These are phyloP conservation scores for Canariomyces notabilis DNA, from an alignment of 2,329 filamentous ascomycete species.

Conservation along the genomic window DNA sequence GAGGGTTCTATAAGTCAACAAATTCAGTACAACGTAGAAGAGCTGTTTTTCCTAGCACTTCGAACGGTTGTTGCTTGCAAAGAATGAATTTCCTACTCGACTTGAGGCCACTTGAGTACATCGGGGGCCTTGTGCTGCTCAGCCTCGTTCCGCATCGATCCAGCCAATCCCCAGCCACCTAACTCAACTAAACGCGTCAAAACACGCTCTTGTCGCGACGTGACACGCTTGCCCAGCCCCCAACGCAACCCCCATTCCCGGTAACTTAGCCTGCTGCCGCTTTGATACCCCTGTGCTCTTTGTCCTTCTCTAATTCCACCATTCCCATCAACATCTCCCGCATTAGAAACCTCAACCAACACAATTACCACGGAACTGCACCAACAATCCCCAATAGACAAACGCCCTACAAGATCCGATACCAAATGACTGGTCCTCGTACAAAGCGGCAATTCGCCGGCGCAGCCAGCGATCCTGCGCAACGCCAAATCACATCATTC, in stretches of 20 bases:
- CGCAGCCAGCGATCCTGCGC: slow-evolving; percentile 51
- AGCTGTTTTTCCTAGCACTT: too few species aligned
- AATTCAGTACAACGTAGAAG: too few species aligned
- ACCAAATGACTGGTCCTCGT: slow-evolving; percentile 48
- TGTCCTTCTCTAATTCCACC: background rate
- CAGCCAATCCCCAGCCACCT: slow-evolving; percentile 13
- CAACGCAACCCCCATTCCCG: slow-evolving; percentile 2
- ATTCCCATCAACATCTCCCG: background rate
- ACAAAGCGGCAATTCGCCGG: slow-evolving; percentile 59
- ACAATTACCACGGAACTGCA: background rate
- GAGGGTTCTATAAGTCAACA: too few species aligned
- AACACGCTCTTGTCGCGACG: slow-evolving; percentile 24
- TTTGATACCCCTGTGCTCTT: background rate
- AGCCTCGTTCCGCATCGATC: background rate
- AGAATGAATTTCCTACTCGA: too few species aligned
- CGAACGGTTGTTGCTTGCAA: slow-evolving; percentile 3
- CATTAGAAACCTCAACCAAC: background rate
- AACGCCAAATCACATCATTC: slow-evolving; percentile 61
- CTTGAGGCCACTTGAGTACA: too few species aligned
- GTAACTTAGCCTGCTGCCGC: background rate
- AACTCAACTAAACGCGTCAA: slow-evolving; percentile 22
- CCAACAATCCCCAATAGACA: too few species aligned
- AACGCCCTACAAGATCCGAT: too few species aligned
- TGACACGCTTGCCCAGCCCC: slow-evolving; percentile 1
- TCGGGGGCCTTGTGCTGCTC: too few species aligned